Evolutionary conservation across 2,329 filamentous ascomycete species (phyloP).

Genomic region (Hymenoscyphus fraxineus): DNA sequence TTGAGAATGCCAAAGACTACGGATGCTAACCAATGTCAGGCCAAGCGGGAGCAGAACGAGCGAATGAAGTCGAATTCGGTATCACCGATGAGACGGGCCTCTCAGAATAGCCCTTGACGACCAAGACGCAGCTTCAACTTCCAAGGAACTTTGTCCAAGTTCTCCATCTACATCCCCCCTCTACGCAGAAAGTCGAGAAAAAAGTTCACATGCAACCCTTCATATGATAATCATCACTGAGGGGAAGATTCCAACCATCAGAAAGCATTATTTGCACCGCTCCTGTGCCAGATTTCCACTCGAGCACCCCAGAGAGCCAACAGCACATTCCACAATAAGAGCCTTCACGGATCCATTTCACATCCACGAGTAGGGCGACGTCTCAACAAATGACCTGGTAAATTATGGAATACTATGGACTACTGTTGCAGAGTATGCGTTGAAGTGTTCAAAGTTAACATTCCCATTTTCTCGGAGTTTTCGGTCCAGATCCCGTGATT

Average conservation of each 20-base stretch:
- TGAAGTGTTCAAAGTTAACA: background rate
- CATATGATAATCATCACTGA: background rate
- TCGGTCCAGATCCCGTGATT: background rate
- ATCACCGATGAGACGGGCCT: background rate
- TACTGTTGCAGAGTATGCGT: background rate
- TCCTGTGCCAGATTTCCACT: background rate
- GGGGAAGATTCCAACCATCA: background rate
- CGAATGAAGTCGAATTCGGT: background rate
- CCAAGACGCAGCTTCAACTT: background rate
- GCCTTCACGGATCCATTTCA: background rate
- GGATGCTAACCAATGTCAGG: background rate
- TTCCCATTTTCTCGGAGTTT: background rate
- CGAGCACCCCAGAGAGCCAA: background rate
- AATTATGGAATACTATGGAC: background rate
- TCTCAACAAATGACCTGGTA: background rate
- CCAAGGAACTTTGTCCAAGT: too few relatives aligned
- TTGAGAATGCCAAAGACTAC: background rate
- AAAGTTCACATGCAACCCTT: background rate
- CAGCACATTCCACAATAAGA: background rate
- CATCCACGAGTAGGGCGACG: background rate
- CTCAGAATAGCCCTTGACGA: background rate
- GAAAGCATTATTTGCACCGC: background rate
- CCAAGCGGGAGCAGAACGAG: background rate
- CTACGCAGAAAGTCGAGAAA: too few relatives aligned
- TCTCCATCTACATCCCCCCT: too few relatives aligned